Base-by-base conservation (phyloP, 2,329 filamentous ascomycete species). In the Chaetomium strumarium region DNA sequence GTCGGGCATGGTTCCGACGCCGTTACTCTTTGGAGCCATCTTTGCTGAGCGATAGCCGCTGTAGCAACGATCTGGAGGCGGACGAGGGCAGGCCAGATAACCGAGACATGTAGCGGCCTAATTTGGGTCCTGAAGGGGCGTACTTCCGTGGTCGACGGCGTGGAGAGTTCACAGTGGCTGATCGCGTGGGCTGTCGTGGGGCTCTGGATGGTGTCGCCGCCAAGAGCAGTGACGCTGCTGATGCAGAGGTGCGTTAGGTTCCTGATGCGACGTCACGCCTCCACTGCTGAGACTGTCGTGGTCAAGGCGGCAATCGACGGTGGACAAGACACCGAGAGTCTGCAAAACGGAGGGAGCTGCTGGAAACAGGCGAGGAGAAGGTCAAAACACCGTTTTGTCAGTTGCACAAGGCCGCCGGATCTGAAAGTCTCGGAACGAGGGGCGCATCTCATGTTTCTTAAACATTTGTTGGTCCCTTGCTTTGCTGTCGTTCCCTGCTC, bases 1-100 rank as follows among this genome's bases (percentile, higher is more conserved):
- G 76, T 97, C 92, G 64, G 88, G 88, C 88, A 95, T 86, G 60
- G 91, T 80, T 65, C 85, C 86, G 63, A 81, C 74, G 61, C 86
- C 84, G 69, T 84, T 84, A 75, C 76, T 74, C 67, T 64, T 72
- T 58, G 70, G 70, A 60, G 73, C 68, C 75, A 78, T 78, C 46
- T 58, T 67, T 54, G 54, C 52, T 39, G 52, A 51, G 50, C 43
- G 49, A 41, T 30, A 52, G 47, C 43, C 37, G 51, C 46, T 46
- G 45, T 24, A 50, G 41, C 42, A 54, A 40, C 43, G 39, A 34
- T 46, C 33, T 44, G 38, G 41, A 46, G 51, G 44, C 17, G 38
- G 49, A 48, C 16, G 51, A 51, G 40, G 52, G 44, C 29, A 45
- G 45, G 16, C 34, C 41, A 39, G 49, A 46, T 53, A 52, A 46